phyloP scores from a whole-genome alignment of 495 filamentous ascomycete genomes.

The Penicillium bovifimosum region DNA sequence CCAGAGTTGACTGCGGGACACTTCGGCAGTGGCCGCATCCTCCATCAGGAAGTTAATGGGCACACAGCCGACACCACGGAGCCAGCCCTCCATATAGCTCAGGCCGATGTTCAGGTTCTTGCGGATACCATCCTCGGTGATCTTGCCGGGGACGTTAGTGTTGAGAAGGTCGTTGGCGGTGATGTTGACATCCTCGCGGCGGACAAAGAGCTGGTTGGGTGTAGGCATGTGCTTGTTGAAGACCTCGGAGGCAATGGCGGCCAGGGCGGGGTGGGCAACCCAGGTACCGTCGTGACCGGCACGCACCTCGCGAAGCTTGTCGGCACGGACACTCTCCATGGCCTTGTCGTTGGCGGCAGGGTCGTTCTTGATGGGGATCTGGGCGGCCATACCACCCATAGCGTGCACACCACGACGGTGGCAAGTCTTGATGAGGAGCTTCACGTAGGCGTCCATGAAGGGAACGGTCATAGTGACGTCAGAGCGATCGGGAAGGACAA shows the following conservation, averaged over 20 bases:
- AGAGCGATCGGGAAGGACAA: conserved; percentile 87
- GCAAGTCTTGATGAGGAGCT: conserved; percentile 95
- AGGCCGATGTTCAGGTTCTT: conserved; percentile 98
- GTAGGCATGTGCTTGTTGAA: conserved; percentile 99
- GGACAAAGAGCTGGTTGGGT: conserved; percentile 89
- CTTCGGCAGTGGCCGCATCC: conserved; percentile 95
- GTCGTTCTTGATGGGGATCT: conserved; percentile 97
- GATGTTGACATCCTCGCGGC: conserved; percentile 85
- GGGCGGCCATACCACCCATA: conserved; percentile 99
- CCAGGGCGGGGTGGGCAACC: conserved; percentile 95
- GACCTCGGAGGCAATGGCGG: conserved; percentile 80
- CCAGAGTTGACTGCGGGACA: conserved; percentile 88
- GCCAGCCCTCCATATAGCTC: conserved; percentile 98
- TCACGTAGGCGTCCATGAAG: conserved; percentile 98
- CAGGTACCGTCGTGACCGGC: conserved; percentile 96
- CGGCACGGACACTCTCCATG: conserved; percentile 87
- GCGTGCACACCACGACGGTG: conserved; percentile 93
- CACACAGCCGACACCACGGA: conserved; percentile 90
- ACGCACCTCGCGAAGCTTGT: conserved; percentile 93
- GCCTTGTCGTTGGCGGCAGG: conserved; percentile 83
- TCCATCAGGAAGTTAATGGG: conserved; percentile 99
- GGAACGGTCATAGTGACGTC: conserved; percentile 96
- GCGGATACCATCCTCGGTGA: conserved; percentile 94
- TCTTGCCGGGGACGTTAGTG: conserved; percentile 91
- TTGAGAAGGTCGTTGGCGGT: conserved; percentile 89